phyloP scores from a whole-genome alignment of 306 rosid genomes.

The Sicyos baderoa region DNA sequence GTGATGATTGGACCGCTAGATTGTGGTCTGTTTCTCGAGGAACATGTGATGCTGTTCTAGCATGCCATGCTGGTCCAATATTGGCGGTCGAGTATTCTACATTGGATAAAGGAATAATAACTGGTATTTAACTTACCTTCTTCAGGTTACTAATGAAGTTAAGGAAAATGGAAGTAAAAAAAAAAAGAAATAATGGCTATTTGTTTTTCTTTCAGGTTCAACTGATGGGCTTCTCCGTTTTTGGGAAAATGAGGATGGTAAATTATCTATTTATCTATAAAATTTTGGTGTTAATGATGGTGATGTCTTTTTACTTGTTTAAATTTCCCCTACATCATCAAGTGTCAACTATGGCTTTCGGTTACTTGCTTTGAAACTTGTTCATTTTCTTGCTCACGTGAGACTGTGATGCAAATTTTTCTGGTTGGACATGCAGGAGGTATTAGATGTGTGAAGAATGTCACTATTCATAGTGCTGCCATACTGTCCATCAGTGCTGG shows the following conservation, averaged over 20 bases:
- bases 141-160: background rate
- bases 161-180: background rate
- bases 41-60: constrained; percentile 94
- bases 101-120: constrained; percentile 81
- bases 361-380: background rate
- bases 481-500: constrained; percentile 86
- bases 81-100: constrained; percentile 80
- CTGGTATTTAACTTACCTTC: constrained; percentile 38
- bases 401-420: background rate
- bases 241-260: constrained; percentile 98
- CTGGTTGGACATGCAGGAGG: constrained; percentile 50
- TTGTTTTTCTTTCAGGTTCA: constrained; percentile 54
- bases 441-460: constrained; percentile 77
- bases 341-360: constrained; percentile 6
- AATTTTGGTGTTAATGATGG: constrained; percentile 19
- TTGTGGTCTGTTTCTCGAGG: constrained; percentile 91
- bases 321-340: background rate
- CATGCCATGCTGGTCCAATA: constrained; percentile 98
- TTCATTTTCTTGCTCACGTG: constrained; percentile 4
- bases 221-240: constrained; percentile 87
- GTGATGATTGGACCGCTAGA: constrained; percentile 99
- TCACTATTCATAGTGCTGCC: constrained; percentile 71
- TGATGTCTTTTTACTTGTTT: background rate
- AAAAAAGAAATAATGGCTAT: background rate
- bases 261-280: constrained; percentile 7